A percentile compares a stretch with the other conserved stretches of the same genome.
phyloP scores from a whole-genome alignment of 148 eudicot genomes.

The Suaeda aralocaspica region DNA sequence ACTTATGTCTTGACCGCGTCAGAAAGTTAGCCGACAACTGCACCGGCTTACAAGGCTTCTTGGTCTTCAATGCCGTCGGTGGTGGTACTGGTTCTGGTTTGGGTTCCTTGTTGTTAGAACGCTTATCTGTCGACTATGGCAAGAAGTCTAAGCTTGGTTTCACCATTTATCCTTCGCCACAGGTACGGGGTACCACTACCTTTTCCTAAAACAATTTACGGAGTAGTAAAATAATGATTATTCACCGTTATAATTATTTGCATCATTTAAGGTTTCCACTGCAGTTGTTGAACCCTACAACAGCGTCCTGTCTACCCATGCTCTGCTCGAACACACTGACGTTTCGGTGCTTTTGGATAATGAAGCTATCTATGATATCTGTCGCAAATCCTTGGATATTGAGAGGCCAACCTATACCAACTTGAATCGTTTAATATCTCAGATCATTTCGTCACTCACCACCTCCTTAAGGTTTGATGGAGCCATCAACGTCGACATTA shows the following conservation, averaged over 20 bases:
- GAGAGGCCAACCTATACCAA: slow-evolving; percentile 47
- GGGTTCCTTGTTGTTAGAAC: slow-evolving; percentile 53
- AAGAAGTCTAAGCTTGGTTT: slow-evolving; percentile 61
- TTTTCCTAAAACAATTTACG: too few species aligned
- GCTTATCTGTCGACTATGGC: slow-evolving; percentile 55
- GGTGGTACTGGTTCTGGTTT: slow-evolving; percentile 66
- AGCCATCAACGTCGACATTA: slow-evolving; percentile 35
- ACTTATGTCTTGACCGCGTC: slow-evolving; percentile 49
- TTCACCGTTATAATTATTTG: too few species aligned
- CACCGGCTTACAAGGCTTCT: slow-evolving; percentile 57
- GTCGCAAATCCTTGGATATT: slow-evolving; percentile 42
- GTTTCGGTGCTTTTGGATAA: slow-evolving; percentile 35
- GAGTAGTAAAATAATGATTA: too few species aligned
- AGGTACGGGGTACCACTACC: slow-evolving; percentile 32
- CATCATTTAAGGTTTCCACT: slow-evolving; percentile 48
- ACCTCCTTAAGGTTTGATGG: slow-evolving; percentile 47
- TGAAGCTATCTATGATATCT: slow-evolving; percentile 44
- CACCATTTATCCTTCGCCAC: slow-evolving; percentile 67
- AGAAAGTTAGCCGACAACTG: slow-evolving; percentile 55
- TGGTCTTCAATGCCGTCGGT: too few species aligned
- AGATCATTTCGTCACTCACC: slow-evolving; percentile 38
- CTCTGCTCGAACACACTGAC: slow-evolving; percentile 42
- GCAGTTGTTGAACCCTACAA: slow-evolving; percentile 44
- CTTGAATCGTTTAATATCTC: slow-evolving; percentile 37
- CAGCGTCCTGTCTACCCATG: slow-evolving; percentile 40